Percentiles rank a stretch among this genome's conserved stretches.
phyloP scores from a whole-genome alignment of 371 early-diverging fungal species.

The Blastocladiella emersonii region DNA sequence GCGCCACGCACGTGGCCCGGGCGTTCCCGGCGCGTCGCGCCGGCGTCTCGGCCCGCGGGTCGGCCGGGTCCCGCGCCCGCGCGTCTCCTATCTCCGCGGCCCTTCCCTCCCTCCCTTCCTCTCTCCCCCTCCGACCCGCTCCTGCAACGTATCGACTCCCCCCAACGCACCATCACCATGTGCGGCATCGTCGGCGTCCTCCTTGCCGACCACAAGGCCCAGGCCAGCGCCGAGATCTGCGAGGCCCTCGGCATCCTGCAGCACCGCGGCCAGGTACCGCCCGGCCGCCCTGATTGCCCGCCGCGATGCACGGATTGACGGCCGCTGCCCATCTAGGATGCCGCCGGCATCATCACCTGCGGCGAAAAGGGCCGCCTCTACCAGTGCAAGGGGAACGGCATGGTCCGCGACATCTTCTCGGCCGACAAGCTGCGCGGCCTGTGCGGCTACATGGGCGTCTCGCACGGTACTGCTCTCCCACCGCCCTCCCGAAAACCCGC shows the following conservation, averaged over 20 bases:
- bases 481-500: not conserved
- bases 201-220: conserved; percentile 59
- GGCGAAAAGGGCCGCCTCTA: conserved; percentile 85
- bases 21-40: too few relatives aligned
- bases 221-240: conserved; percentile 69
- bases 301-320: not conserved
- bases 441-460: conserved; percentile 79
- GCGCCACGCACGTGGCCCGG: too few relatives aligned
- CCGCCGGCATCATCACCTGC: conserved; percentile 96
- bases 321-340: conserved; percentile 52
- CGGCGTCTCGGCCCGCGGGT: too few relatives aligned
- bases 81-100: too few relatives aligned
- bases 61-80: too few relatives aligned
- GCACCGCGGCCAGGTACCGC: conserved; percentile 86
- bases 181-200: conserved; percentile 85
- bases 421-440: conserved; percentile 56
- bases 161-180: too few relatives aligned
- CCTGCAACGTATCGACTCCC: too few relatives aligned
- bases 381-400: conserved; percentile 95
- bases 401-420: conserved; percentile 92
- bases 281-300: not conserved
- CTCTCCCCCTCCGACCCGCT: too few relatives aligned
- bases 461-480: conserved; percentile 92
- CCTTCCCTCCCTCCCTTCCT: too few relatives aligned
- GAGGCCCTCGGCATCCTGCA: conserved; percentile 87